Conservation (phyloP, 345 rosid species). For the Capsella bursapastoris region DNA sequence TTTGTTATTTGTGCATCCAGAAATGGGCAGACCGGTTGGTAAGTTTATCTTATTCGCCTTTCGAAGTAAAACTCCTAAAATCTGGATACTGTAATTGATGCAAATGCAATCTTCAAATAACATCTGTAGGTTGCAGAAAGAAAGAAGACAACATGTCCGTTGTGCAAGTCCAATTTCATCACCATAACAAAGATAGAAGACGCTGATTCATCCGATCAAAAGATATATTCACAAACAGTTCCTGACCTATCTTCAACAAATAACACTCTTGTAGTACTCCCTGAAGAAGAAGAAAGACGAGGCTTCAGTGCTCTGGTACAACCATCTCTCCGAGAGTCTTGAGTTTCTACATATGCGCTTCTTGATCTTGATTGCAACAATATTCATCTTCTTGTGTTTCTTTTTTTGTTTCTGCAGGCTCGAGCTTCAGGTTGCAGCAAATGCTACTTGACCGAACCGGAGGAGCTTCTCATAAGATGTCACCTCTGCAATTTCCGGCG, state of each 20-base stretch:
- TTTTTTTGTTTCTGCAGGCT: conserved; percentile 47
- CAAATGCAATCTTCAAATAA: background rate
- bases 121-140: conserved; percentile 58
- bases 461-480: conserved; percentile 73
- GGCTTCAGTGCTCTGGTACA: conserved; percentile 57
- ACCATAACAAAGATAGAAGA: conserved; percentile 79
- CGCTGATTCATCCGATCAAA: conserved; percentile 80
- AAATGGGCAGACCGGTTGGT: conserved; percentile 87
- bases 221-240: conserved; percentile 85
- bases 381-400: background rate
- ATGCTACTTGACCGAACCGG: conserved; percentile 74
- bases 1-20: conserved; percentile 90
- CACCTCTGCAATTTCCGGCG: conserved; percentile 63
- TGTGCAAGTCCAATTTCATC: conserved; percentile 75
- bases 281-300: conserved; percentile 53
- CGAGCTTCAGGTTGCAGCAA: conserved; percentile 56
- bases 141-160: conserved; percentile 75
- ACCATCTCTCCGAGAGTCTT: background rate
- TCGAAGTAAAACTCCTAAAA: conserved; percentile 13
- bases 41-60: conserved; percentile 26
- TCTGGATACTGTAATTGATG: conserved; percentile 23
- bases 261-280: conserved; percentile 50
- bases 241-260: conserved; percentile 57
- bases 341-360: background rate
- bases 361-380: conserved; percentile 9